These are phyloP conservation scores for Wickerhamomyces xylosicus DNA, from an alignment of 805 yeast genomes.

Conservation along the genomic window DNA sequence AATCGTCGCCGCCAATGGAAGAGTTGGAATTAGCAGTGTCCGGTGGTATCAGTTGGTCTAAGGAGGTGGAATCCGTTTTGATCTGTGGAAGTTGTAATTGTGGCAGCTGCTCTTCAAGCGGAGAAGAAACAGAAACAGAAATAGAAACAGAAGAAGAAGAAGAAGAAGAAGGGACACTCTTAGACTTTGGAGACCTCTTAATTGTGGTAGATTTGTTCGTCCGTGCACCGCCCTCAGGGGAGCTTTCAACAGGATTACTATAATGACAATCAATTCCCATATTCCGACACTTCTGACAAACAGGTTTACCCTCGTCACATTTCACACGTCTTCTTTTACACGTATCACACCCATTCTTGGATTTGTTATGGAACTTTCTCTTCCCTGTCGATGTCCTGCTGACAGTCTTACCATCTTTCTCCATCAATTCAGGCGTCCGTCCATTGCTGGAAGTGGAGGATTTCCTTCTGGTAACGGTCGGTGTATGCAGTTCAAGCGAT, in stretches of 20 bases:
- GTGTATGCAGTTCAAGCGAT: background rate
- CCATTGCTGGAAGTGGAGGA: background rate
- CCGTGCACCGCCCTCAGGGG: background rate
- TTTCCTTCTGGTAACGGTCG: background rate
- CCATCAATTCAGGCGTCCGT: slow-evolving; percentile 17
- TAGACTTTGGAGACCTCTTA: background rate
- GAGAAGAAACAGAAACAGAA: too few species aligned
- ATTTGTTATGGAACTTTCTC: slow-evolving; percentile 81
- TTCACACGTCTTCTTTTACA: slow-evolving; percentile 87
- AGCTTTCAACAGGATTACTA: slow-evolving; percentile 8
- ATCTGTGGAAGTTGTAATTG: background rate
- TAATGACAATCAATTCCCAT: slow-evolving; percentile 75
- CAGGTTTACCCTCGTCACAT: slow-evolving; percentile 82
- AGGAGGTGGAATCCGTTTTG: background rate
- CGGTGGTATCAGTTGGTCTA: background rate
- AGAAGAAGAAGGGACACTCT: too few species aligned
- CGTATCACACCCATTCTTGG: slow-evolving; percentile 80
- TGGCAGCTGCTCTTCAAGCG: background rate
- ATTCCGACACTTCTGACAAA: slow-evolving; percentile 68
- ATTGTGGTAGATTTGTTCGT: background rate
- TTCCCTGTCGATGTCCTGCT: slow-evolving; percentile 49
- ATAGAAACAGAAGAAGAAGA: too few species aligned
- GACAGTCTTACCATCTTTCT: slow-evolving; percentile 29
- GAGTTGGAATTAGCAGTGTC: background rate
- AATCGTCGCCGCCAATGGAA: background rate